Evolutionary conservation across 1,284 basidiomycete species (phyloP).

Genomic region (Ustanciosporium gigantosporum): DNA sequence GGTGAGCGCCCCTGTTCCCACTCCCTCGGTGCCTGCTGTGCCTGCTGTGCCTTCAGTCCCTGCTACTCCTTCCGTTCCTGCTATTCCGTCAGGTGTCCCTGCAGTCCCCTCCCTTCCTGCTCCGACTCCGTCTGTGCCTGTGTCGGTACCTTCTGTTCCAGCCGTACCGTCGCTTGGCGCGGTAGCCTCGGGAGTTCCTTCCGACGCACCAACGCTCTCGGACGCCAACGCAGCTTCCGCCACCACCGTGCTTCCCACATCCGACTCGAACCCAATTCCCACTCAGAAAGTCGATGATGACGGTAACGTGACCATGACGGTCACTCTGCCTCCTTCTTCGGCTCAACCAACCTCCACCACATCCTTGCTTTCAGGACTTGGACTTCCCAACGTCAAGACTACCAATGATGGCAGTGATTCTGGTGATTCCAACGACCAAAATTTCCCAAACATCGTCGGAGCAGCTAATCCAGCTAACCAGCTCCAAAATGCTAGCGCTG

Average conservation of each 20-base stretch:
- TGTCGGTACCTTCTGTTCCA: not conserved
- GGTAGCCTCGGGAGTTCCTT: not conserved
- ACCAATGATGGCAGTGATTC: too few relatives aligned
- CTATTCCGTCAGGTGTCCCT: not conserved
- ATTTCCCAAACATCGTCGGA: too few relatives aligned
- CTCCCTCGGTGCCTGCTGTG: too few relatives aligned
- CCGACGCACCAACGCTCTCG: not conserved
- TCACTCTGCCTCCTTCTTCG: conserved; percentile 21
- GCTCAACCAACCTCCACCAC: conserved; percentile 8
- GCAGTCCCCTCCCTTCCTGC: conserved; percentile 1
- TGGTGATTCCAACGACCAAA: too few relatives aligned
- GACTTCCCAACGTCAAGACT: too few relatives aligned
- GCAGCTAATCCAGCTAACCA: too few relatives aligned
- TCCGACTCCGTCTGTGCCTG: not conserved
- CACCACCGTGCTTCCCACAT: conserved; percentile 9
- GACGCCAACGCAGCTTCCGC: conserved; percentile 14
- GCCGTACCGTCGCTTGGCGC: not conserved
- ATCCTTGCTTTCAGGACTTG: too few relatives aligned
- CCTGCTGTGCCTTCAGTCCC: not conserved
- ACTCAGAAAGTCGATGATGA: not conserved
- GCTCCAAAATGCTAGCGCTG: too few relatives aligned
- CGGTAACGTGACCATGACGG: conserved; percentile 22
- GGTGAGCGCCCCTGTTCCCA: not conserved
- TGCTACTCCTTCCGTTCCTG: not conserved
- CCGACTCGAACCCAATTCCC: conserved; percentile 1